Conservation (phyloP, 176 grass and related monocot species). For the Miscanthus lutarioriparius region DNA sequence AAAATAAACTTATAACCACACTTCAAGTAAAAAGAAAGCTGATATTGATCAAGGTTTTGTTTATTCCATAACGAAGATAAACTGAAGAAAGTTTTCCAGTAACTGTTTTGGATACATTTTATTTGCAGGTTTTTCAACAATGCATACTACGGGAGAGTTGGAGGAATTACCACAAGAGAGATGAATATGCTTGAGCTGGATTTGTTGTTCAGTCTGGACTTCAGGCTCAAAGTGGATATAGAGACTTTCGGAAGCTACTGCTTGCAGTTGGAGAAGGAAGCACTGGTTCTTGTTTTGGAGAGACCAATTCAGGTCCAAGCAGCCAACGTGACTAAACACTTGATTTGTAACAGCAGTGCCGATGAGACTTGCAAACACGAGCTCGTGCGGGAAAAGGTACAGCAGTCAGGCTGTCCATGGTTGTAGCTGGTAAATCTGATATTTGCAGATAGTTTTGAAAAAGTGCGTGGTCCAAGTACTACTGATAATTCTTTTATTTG, state of each 20-base stretch:
- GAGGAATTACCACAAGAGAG: slow-evolving; percentile 82
- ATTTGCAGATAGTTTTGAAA: slow-evolving; percentile 14
- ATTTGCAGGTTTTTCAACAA: slow-evolving; percentile 84
- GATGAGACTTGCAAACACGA: slow-evolving; percentile 64
- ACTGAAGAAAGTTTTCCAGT: background rate
- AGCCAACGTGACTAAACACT: slow-evolving; percentile 8
- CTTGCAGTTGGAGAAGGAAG: slow-evolving; percentile 73
- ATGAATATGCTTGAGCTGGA: slow-evolving; percentile 83
- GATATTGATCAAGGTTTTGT: background rate
- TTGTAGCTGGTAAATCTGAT: slow-evolving; percentile 35
- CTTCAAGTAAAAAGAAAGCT: background rate
- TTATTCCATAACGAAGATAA: background rate
- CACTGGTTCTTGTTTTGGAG: slow-evolving; percentile 45
- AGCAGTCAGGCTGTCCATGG: slow-evolving; percentile 54
- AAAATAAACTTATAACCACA: background rate
- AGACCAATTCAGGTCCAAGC: slow-evolving; percentile 54
- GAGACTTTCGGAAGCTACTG: slow-evolving; percentile 71
- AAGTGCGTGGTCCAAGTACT: background rate
- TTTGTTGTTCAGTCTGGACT: slow-evolving; percentile 83
- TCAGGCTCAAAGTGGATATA: slow-evolving; percentile 77
- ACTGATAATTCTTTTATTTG: slow-evolving; percentile 33
- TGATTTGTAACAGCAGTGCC: slow-evolving; percentile 17
- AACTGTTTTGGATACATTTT: background rate
- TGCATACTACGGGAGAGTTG: slow-evolving; percentile 81
- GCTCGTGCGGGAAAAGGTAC: slow-evolving; percentile 36